Evolutionary conservation across 306 rosid genomes (phyloP), one percentile per base, ranked within the genome.

Genomic region (Cajanus cajan): DNA sequence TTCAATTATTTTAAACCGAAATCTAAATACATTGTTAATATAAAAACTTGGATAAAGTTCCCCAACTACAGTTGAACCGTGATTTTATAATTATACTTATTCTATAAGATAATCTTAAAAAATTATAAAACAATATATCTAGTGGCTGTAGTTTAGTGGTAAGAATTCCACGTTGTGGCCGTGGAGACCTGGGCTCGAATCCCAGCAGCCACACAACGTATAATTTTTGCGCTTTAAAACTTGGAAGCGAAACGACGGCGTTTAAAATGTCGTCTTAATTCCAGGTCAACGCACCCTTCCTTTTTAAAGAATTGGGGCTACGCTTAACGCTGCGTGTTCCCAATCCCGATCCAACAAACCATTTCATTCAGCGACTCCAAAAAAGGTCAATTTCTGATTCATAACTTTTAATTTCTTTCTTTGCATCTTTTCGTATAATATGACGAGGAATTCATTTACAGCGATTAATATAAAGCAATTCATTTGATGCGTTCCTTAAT

Each of bases 91-190:
- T n/a, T n/a, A n/a, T n/a, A n/a, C n/a, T n/a, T n/a, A n/a, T n/a
- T n/a, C n/a, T n/a, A n/a, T n/a, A n/a, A n/a, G n/a, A n/a, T n/a
- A n/a, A n/a, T n/a, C n/a, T n/a, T n/a, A n/a, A n/a, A n/a, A n/a
- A n/a, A n/a, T n/a, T n/a, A n/a, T n/a, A 28, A 28, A 28, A 28
- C 31, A 28, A 28, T 28, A n/a, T n/a, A n/a, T n/a, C n/a, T n/a
- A 4, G 87, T 84, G 82, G 82, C 87, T 76, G 84, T 84, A 84
- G 79, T 84, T 84, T 80, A 84, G 87, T 80, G 87, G 84, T 84
- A 70, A 84, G 87, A 84, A 84, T 74, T 79, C 87, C 84, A 80
- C 82, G 82, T 84, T 84, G 84, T 84, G 87, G 84, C 87, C 82
- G 87, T 84, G 85, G 85, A 84, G 80, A 76, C 84, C 82, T 76